Evolutionary conservation across 2,329 filamentous ascomycete species (phyloP).

Genomic region (Phaeosphaeriaceae sp.): DNA sequence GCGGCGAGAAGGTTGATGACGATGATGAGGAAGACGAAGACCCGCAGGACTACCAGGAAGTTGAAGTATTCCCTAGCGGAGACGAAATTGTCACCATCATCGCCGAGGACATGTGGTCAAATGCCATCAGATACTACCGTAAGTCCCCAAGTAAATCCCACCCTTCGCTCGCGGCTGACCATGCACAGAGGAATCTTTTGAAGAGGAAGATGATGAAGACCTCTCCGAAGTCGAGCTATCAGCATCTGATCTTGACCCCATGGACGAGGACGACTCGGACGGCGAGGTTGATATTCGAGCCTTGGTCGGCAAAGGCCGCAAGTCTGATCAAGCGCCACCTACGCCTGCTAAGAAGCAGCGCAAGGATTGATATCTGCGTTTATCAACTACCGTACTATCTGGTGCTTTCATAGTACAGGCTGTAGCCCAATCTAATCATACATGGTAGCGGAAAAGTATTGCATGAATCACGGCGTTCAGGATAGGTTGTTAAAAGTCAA

Average conservation of each 20-base stretch:
- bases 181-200: constrained; percentile 58
- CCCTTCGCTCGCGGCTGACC: constrained; percentile 44
- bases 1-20: constrained; percentile 47
- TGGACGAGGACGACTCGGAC: constrained; percentile 62
- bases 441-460: neutral
- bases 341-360: constrained; percentile 49
- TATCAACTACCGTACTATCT: neutral
- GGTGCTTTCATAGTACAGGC: too few species aligned
- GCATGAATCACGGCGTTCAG: neutral
- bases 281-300: constrained; percentile 57
- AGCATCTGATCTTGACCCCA: constrained; percentile 51
- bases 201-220: constrained; percentile 56
- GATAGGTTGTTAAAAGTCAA: neutral
- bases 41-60: constrained; percentile 68
- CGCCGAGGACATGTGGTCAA: constrained; percentile 86
- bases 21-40: constrained; percentile 62
- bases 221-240: constrained; percentile 64
- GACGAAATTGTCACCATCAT: constrained; percentile 82
- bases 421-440: neutral
- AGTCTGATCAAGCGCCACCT: constrained; percentile 36
- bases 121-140: constrained; percentile 92
- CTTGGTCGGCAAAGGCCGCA: constrained; percentile 57
- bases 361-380: constrained; percentile 34
- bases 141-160: constrained; percentile 51
- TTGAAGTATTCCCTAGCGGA: constrained; percentile 87